These are phyloP conservation scores for Paracoccidioides lutzii DNA, from an alignment of 2,329 filamentous ascomycete genomes.

Conservation along the genomic window DNA sequence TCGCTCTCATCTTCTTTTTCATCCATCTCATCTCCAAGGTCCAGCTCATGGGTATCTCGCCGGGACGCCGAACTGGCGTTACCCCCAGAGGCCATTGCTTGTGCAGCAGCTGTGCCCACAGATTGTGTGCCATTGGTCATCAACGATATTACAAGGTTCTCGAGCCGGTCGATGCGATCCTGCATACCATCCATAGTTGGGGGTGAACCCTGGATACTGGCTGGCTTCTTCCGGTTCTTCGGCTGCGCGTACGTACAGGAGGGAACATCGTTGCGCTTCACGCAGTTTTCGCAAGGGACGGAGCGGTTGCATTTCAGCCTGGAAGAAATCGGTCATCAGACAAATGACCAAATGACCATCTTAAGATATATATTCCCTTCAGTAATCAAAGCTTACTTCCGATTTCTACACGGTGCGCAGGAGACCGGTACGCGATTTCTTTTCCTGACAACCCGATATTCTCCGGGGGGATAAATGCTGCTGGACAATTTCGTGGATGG, in stretches of 20 bases:
- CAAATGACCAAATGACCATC: constrained; percentile 1
- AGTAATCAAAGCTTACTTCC: constrained; percentile 52
- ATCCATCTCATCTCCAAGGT: constrained; percentile 27
- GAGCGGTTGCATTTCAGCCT: constrained; percentile 85
- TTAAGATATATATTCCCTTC: background rate
- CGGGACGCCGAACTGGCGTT: constrained; percentile 25
- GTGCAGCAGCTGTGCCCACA: constrained; percentile 41
- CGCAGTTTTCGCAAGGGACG: constrained; percentile 86
- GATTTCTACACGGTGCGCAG: constrained; percentile 78
- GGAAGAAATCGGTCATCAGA: constrained; percentile 6
- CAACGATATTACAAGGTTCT: constrained; percentile 78
- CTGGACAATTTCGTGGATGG: constrained; percentile 56
- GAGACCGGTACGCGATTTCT: constrained; percentile 84
- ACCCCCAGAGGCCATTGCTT: constrained; percentile 23
- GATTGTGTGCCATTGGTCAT: constrained; percentile 77
- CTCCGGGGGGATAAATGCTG: constrained; percentile 66
- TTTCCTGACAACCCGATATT: constrained; percentile 80
- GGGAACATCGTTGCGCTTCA: constrained; percentile 67
- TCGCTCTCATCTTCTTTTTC: constrained; percentile 54
- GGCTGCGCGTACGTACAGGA: constrained; percentile 77
- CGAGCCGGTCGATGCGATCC: constrained; percentile 88
- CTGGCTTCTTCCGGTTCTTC: constrained; percentile 68
- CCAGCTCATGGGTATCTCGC: constrained; percentile 23
- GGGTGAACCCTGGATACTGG: constrained; percentile 40
- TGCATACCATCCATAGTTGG: constrained; percentile 88